Evolutionary conservation across 2,329 filamentous ascomycete genomes (phyloP), one percentile per base, ranked within the genome.

Genomic region (Talaromyces rugulosus): DNA sequence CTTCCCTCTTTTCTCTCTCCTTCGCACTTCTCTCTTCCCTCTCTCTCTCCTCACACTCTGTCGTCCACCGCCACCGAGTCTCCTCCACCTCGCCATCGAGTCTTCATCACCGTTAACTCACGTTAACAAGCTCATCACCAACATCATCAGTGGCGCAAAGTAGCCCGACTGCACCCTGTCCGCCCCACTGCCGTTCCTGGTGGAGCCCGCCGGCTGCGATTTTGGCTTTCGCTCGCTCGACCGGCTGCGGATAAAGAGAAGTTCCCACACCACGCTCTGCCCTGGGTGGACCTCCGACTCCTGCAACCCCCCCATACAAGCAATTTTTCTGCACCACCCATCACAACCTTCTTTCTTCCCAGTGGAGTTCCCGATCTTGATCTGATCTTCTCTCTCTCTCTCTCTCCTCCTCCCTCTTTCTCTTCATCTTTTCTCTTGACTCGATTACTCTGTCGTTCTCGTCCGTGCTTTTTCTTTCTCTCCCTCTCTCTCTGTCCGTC

Each of bases 221-320:
- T 47, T 36, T 47, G 42, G 42, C 42, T 47, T 47, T 72, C 69
- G 67, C 70, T 68, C 69, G 65, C 69, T 71, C 66, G 72, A 67
- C 74, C 73, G 74, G 72, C 75, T 58, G 74, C 74, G 73, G 74
- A 75, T 75, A 75, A 74, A 71, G 70, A 71, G 64, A 70, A 72
- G 70, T 74, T 74, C 70, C 72, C 74, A 75, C 70, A 68, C 70
- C 69, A 72, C 63, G 63, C 67, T 75, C 73, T 71, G 71, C 73
- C 74, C 73, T 76, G 74, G 74, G 72, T 47, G 44, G 74, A 75
- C 71, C 71, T 66, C 61, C 67, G 67, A 70, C 56, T 51, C 56
- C 44, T 36, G 34, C 51, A 52, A 58, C 56, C 42, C 9, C 52
- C 56, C 30, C 52, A 52, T 70, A 71, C 53, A 72, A 74, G 70